A percentile compares a stretch with the other conserved stretches of the same genome.
Evolutionary conservation across 1,284 basidiomycete species (phyloP).

Genomic region (Cerioporus squamosus): DNA sequence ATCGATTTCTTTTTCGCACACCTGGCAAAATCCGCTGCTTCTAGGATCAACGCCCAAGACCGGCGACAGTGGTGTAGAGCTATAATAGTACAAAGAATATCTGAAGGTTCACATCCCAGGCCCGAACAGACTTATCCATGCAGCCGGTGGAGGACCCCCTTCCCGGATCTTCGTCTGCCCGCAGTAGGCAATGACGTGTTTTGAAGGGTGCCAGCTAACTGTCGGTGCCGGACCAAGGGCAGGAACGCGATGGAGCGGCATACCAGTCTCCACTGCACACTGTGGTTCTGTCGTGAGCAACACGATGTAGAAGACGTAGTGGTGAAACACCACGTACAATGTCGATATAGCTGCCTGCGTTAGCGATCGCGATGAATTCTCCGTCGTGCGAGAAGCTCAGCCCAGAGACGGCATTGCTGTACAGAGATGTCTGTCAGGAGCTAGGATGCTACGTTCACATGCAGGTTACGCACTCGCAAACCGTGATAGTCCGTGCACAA

Average conservation of each 20-base stretch:
- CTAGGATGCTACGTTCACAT: no score
- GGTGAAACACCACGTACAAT: constrained; percentile 54
- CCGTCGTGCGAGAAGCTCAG: constrained; percentile 83
- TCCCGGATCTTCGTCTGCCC: constrained; percentile 70
- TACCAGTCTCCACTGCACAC: constrained; percentile 77
- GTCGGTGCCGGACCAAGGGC: constrained; percentile 66
- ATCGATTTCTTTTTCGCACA: constrained; percentile 9
- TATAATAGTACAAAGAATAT: neutral
- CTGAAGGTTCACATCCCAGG: constrained; percentile 41
- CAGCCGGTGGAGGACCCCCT: constrained; percentile 61
- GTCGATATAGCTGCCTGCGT: constrained; percentile 72
- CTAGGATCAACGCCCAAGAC: neutral
- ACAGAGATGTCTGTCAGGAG: neutral
- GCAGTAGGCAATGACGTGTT: constrained; percentile 77
- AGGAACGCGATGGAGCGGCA: constrained; percentile 70
- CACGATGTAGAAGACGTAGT: neutral
- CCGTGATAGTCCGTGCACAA: constrained; percentile 70
- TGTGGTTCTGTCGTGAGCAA: constrained; percentile 28
- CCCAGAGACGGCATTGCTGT: constrained; percentile 70
- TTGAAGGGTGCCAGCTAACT: constrained; percentile 80
- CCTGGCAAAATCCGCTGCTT: neutral
- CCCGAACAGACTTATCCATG: constrained; percentile 72
- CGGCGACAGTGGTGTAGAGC: neutral
- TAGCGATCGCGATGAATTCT: constrained; percentile 78
- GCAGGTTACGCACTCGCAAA: constrained; percentile 67